Conservation (phyloP, 2,329 filamentous ascomycete genomes). For the Cordyceps militaris region DNA sequence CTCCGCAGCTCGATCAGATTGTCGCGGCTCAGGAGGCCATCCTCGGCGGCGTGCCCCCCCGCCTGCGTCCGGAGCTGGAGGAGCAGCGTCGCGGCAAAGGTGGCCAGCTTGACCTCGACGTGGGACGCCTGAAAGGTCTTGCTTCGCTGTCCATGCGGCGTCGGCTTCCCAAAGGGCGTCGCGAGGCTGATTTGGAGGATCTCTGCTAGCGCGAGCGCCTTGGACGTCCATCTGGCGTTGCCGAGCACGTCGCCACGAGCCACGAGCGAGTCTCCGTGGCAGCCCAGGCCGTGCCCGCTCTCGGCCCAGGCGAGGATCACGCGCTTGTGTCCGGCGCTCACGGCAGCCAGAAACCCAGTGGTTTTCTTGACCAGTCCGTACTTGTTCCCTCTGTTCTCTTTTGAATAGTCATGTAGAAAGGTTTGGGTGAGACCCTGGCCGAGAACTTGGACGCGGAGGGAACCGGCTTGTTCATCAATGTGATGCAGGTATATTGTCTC, state of each 20-base stretch:
- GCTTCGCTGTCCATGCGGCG: constrained; percentile 14
- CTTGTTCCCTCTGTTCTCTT: not conserved
- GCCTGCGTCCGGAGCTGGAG: constrained; percentile 13
- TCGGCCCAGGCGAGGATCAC: constrained; percentile 3
- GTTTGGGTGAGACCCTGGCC: not conserved
- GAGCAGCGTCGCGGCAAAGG: constrained; percentile 25
- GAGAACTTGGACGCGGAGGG: not conserved
- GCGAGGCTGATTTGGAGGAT: constrained; percentile 24
- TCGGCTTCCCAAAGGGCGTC: constrained; percentile 23
- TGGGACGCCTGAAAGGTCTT: constrained; percentile 29
- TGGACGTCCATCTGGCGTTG: constrained; percentile 25
- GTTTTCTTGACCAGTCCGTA: not conserved
- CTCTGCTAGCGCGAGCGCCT: constrained; percentile 24
- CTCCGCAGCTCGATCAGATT: constrained; percentile 20
- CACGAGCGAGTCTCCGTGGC: constrained; percentile 25
- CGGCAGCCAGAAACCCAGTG: not conserved
- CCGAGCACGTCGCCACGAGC: constrained; percentile 18
- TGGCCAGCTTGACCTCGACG: constrained; percentile 34
- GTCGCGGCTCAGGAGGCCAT: not conserved
- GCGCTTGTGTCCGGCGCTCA: not conserved
- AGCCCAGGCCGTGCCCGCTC: constrained; percentile 23
- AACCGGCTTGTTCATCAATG: not conserved
- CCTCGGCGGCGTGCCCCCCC: constrained; percentile 20
- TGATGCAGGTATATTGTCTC: not conserved
- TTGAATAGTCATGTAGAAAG: not conserved